Percentiles rank a stretch among this genome's conserved stretches.
Conservation (phyloP, 352 stramenopile genomes). For the Phytopythium sindhum region DNA sequence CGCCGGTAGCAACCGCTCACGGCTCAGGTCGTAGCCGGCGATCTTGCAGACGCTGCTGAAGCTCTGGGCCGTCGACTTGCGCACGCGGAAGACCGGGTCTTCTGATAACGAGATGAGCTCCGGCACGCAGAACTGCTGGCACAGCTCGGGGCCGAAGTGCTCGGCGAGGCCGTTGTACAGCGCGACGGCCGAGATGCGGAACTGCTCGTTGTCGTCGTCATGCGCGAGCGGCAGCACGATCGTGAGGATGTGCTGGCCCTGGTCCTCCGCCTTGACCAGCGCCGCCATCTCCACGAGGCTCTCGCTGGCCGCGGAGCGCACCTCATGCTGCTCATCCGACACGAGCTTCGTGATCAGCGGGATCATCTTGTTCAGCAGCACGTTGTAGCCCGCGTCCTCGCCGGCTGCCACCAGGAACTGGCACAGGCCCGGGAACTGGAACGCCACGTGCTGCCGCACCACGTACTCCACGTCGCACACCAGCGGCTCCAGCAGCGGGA, state of each 20-base stretch:
- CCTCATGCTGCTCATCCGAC: conserved; percentile 86
- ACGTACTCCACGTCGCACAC: conserved; percentile 91
- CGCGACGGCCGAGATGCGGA: conserved; percentile 90
- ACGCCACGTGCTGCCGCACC: conserved; percentile 93
- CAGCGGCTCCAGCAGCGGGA: conserved; percentile 89
- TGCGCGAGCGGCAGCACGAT: conserved; percentile 91
- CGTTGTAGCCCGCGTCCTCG: conserved; percentile 53
- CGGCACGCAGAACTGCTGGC: conserved; percentile 91
- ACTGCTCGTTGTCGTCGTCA: conserved; percentile 90
- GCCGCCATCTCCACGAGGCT: conserved; percentile 85
- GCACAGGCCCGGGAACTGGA: conserved; percentile 86
- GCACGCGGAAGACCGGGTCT: conserved; percentile 92
- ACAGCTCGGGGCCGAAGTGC: conserved; percentile 86
- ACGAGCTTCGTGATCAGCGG: conserved; percentile 71
- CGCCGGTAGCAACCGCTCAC: conserved; percentile 85
- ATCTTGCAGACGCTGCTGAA: conserved; percentile 89
- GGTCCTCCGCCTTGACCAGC: conserved; percentile 85
- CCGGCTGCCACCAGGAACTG: conserved; percentile 53
- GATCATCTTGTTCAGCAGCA: conserved; percentile 79
- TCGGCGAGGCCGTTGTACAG: conserved; percentile 91
- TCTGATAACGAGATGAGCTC: conserved; percentile 90
- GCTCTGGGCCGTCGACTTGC: conserved; percentile 90
- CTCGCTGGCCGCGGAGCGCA: conserved; percentile 83
- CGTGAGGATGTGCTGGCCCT: conserved; percentile 89
- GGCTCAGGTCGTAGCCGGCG: conserved; percentile 66